A percentile compares a stretch with the other conserved stretches of the same genome.
Conservation (phyloP, 306 rosid species). For the Fagus crenata region DNA sequence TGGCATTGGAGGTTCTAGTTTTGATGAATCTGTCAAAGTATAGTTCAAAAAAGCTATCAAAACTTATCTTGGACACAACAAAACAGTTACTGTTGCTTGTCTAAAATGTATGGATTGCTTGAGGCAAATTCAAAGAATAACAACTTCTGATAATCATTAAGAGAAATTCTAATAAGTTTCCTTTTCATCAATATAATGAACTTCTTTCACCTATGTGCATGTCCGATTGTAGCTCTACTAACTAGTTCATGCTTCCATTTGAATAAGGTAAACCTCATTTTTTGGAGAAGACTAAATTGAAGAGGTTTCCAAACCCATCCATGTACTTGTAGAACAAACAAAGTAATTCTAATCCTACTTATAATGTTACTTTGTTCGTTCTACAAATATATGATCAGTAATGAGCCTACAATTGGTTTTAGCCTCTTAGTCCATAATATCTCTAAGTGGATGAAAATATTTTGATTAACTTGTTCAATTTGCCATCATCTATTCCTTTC, state of each 20-base stretch:
- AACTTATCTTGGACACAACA: slow-evolving; percentile 25
- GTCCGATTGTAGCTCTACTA: not conserved
- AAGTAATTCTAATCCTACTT: no score
- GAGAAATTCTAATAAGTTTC: not conserved
- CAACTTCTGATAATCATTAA: not conserved
- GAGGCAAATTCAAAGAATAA: slow-evolving; percentile 3
- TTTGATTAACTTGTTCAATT: no score
- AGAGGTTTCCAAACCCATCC: not conserved
- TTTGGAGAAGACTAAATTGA: not conserved
- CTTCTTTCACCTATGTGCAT: no score
- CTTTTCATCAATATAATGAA: no score
- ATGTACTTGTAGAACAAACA: no score
- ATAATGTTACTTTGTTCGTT: no score
- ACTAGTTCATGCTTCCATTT: not conserved
- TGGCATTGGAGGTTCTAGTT: slow-evolving; percentile 74
- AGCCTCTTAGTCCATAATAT: no score
- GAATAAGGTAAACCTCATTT: not conserved
- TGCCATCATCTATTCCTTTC: no score
- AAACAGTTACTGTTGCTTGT: slow-evolving; percentile 1
- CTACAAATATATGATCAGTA: no score
- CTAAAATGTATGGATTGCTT: slow-evolving; percentile 1
- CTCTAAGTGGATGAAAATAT: no score
- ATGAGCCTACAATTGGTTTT: no score
- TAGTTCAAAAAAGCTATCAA: slow-evolving; percentile 33
- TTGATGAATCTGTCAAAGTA: slow-evolving; percentile 51